These are phyloP conservation scores for Prunus padus DNA, from an alignment of 306 rosid genomes.

Conservation along the genomic window DNA sequence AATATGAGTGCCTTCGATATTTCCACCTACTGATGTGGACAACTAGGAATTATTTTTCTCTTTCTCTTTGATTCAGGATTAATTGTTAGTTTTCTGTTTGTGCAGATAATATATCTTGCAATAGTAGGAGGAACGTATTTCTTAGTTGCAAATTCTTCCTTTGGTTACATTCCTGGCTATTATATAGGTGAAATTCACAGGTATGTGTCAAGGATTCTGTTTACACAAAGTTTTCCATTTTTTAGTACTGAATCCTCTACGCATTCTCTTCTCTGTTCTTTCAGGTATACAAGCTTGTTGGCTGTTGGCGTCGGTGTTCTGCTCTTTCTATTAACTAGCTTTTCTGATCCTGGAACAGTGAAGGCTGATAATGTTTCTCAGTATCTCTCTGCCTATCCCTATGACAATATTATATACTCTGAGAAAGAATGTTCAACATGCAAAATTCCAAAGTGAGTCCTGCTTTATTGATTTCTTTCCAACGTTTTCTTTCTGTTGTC, in stretches of 20 bases:
- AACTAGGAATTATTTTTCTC: background rate
- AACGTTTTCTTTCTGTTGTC: background rate
- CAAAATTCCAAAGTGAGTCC: constrained; percentile 83
- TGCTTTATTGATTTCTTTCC: background rate
- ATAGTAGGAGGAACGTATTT: constrained; percentile 64
- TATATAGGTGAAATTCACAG: constrained; percentile 78
- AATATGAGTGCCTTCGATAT: background rate
- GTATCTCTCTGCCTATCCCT: constrained; percentile 79
- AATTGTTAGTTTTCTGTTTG: constrained; percentile 14
- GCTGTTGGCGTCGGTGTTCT: constrained; percentile 75
- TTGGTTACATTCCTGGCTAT: constrained; percentile 78
- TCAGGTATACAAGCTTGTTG: constrained; percentile 74
- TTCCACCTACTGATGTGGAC: background rate
- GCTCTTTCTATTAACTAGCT: constrained; percentile 90
- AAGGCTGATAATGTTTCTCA: constrained; percentile 69
- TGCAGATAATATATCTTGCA: constrained; percentile 66
- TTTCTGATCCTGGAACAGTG: constrained; percentile 82
- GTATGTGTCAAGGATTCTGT: constrained; percentile 32
- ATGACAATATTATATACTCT: constrained; percentile 70
- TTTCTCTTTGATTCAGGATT: constrained; percentile 2
- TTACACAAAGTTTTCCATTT: background rate
- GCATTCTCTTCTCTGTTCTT: constrained; percentile 28
- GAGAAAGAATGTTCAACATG: constrained; percentile 91
- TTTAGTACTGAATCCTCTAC: constrained; percentile 30
- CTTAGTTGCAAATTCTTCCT: constrained; percentile 53